Base-by-base conservation (phyloP, 2,329 filamentous ascomycete species). In the Colletotrichum shisoi region DNA sequence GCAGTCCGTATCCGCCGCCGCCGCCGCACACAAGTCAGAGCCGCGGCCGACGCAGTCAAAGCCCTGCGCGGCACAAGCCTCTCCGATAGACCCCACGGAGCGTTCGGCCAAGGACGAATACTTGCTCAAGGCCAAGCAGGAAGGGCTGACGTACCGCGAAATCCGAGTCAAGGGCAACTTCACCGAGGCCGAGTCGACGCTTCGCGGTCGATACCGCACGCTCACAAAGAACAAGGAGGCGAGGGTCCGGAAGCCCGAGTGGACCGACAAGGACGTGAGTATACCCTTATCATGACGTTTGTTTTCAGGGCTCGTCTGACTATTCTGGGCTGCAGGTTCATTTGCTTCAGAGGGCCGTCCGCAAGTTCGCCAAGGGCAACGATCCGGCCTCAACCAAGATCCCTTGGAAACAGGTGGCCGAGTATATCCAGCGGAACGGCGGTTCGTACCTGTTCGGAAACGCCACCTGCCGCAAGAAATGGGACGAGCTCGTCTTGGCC, bases 111-210 rank as follows among this genome's bases (percentile, higher is more conserved):
- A 80, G 72, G 82, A 87, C 71, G 74, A 80, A 3, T 83, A 82
- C 48, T 79, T 91, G 1, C 74, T 90, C 17, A 73, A 80, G n/a
- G 79, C 82, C 27, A 88, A 87, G 74, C 72, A 75, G 8, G 75
- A 79, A 1, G 89, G 89, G 3, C 79, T 86, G 78, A 87, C 88
- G 0, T 93, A 92, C 77, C 84, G 83, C 61, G 82, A 90, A 66
- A 92, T 92, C 72, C 84, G 84, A 44, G 71, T 74, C 7, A 72
- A 78, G 19, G 85, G 88, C 15, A 77, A 80, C 1, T 89, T 89
- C 70, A 76, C 74, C 0, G 88, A 91, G 71, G 87, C 89, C 1
- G 90, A 92, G 76, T 91, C 89, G 12, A 93, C 91, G 0, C 80
- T 94, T 44, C 84, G 91, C 15, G 91, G 91, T 0, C 84, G 90